Evolutionary conservation across 1,284 basidiomycete species (phyloP).

Genomic region (Coniferiporia weirii): DNA sequence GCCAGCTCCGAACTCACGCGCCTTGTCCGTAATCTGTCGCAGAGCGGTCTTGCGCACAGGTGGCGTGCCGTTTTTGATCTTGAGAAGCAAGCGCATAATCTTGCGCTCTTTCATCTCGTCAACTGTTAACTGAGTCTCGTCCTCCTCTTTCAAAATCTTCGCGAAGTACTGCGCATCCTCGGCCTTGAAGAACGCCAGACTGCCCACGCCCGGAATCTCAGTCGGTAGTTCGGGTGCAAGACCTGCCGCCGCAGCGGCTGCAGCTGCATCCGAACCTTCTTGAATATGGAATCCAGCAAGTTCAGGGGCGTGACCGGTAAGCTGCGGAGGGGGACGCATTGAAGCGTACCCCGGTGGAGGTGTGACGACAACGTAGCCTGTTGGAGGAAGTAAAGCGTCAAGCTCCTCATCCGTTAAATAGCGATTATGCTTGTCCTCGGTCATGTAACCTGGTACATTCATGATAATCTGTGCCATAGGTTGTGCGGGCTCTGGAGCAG

Average conservation of each 20-base stretch:
- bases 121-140: slow-evolving; percentile 91
- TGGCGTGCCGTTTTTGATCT: slow-evolving; percentile 99
- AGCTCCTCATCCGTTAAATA: slow-evolving; percentile 96
- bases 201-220: slow-evolving; percentile 97
- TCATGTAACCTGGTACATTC: slow-evolving; percentile 77
- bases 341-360: slow-evolving; percentile 94
- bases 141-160: slow-evolving; percentile 92
- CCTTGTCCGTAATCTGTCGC: slow-evolving; percentile 99
- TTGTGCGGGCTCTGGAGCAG: slow-evolving; percentile 43
- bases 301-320: slow-evolving; percentile 69
- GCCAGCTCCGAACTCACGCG: slow-evolving; percentile 96
- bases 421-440: slow-evolving; percentile 92
- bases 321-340: slow-evolving; percentile 64
- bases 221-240: slow-evolving; percentile 95
- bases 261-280: slow-evolving; percentile 86
- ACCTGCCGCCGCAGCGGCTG: slow-evolving; percentile 81
- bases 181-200: slow-evolving; percentile 95
- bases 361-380: slow-evolving; percentile 88
- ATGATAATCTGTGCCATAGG: slow-evolving; percentile 77
- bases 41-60: slow-evolving; percentile 97
- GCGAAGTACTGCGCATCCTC: slow-evolving; percentile 98
- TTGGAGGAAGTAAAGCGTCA: slow-evolving; percentile 80
- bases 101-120: slow-evolving; percentile 99
- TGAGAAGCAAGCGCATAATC: slow-evolving; percentile 98
- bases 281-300: slow-evolving; percentile 93